Evolutionary conservation across 2,329 filamentous ascomycete species (phyloP).

Genomic region (Cladophialophora immunda): DNA sequence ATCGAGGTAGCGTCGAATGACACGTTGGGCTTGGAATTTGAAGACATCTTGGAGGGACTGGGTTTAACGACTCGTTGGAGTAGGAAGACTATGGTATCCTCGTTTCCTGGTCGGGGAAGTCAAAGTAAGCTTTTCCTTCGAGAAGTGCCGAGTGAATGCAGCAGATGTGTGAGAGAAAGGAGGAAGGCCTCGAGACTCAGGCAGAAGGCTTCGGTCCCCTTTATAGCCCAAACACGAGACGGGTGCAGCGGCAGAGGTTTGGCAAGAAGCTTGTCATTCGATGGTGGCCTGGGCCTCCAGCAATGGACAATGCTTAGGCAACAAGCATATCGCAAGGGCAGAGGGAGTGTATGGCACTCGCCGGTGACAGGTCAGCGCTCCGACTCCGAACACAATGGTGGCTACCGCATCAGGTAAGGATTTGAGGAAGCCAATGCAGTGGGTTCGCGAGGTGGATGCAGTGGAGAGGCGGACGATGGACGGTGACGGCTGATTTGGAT

Average conservation of each 20-base stretch:
- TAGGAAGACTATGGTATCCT: not conserved
- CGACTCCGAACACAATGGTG: not conserved
- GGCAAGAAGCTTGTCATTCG: not conserved
- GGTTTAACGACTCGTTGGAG: not conserved
- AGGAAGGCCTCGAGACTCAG: constrained; percentile 5
- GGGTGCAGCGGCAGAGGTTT: not conserved
- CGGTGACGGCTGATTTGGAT: too few species aligned
- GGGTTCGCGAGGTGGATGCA: not conserved
- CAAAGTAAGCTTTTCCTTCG: constrained; percentile 9
- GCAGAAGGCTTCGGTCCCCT: not conserved
- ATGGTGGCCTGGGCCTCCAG: not conserved
- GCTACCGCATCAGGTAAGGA: not conserved
- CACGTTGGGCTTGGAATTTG: constrained; percentile 20
- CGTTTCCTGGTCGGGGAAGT: not conserved
- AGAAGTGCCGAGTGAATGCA: not conserved
- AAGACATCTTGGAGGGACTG: constrained; percentile 17
- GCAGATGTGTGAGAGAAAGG: not conserved
- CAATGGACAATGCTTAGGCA: not conserved
- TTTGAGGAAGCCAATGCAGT: not conserved
- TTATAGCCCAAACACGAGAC: constrained; percentile 13
- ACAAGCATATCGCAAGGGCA: constrained; percentile 1
- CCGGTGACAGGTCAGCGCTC: not conserved
- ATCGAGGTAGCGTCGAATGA: constrained; percentile 29
- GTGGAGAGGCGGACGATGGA: not conserved
- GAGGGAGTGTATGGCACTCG: not conserved